A percentile compares a stretch with the other conserved stretches of the same genome.
Conservation (phyloP, 306 rosid genomes). For the Quercus ilex region DNA sequence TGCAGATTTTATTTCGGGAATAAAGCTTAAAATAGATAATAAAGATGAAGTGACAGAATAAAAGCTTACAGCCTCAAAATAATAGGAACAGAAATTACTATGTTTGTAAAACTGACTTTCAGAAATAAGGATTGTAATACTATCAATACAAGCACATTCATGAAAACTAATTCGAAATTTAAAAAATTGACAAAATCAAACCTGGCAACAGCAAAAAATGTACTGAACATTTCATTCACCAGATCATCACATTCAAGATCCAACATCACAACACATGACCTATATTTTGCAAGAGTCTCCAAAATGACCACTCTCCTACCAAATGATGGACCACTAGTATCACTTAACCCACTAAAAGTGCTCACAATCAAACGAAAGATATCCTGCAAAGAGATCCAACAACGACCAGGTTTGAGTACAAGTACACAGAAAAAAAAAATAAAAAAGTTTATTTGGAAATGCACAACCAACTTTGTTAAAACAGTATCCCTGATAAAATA, state of each 20-base stretch:
- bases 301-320: slow-evolving; percentile 90
- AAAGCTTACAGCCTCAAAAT: not conserved
- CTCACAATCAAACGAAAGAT: slow-evolving; percentile 81
- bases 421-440: not conserved
- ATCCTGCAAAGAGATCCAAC: slow-evolving; percentile 61
- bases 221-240: slow-evolving; percentile 89
- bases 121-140: not conserved
- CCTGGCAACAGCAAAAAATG: slow-evolving; percentile 90
- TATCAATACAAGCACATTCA: not conserved
- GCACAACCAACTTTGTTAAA: slow-evolving; percentile 14
- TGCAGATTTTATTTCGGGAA: no score
- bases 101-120: not conserved
- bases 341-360: slow-evolving; percentile 86
- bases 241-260: slow-evolving; percentile 97
- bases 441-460: not conserved
- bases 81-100: not conserved
- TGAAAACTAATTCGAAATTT: not conserved
- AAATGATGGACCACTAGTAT: slow-evolving; percentile 89
- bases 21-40: not conserved
- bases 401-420: slow-evolving; percentile 24
- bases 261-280: slow-evolving; percentile 98
- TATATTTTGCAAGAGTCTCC: slow-evolving; percentile 97
- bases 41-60: not conserved
- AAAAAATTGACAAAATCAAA: slow-evolving; percentile 27
- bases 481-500: slow-evolving; percentile 11